Percentiles rank a stretch among this genome's conserved stretches.
Evolutionary conservation across 805 yeast genomes (phyloP).

Genomic region (Priceomyces carsonii): DNA sequence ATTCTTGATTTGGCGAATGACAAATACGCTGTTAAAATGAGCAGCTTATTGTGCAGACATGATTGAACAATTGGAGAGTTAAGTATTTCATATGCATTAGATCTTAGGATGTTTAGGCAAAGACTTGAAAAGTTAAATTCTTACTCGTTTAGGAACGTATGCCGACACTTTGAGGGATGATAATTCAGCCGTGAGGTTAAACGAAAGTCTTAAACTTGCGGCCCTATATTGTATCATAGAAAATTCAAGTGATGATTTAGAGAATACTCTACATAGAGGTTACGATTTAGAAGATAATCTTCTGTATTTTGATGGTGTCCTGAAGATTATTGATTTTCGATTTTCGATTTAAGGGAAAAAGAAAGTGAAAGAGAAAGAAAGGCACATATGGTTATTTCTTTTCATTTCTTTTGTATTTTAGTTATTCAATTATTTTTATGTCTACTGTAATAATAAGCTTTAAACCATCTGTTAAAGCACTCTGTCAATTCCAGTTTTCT

Average conservation of each 20-base stretch:
- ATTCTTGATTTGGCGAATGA: conserved; percentile 38
- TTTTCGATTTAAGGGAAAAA: no score
- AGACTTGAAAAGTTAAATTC: conserved; percentile 43
- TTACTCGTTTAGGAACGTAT: conserved; percentile 27
- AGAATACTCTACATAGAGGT: conserved; percentile 61
- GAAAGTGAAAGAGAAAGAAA: no score
- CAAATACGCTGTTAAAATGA: conserved; percentile 54
- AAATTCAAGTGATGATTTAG: conserved; percentile 49
- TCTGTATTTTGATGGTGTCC: no score
- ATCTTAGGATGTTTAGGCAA: conserved; percentile 56
- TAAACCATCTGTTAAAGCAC: no score
- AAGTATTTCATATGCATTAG: conserved; percentile 67
- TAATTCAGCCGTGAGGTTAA: conserved; percentile 18
- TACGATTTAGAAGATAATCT: conserved; percentile 42
- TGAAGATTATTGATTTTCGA: no score
- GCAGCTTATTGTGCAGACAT: conserved; percentile 58
- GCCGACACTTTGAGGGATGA: conserved; percentile 10
- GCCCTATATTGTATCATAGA: conserved; percentile 49
- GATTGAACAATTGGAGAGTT: conserved; percentile 74
- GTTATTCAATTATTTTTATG: no score
- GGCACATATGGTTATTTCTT: no score
- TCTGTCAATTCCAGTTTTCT: no score
- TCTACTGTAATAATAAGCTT: no score
- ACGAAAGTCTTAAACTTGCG: conserved; percentile 18
- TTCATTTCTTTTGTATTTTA: no score